These are phyloP conservation scores for Dendrocalamus latiflorus DNA, from an alignment of 202 grass and related monocot species.

Conservation along the genomic window DNA sequence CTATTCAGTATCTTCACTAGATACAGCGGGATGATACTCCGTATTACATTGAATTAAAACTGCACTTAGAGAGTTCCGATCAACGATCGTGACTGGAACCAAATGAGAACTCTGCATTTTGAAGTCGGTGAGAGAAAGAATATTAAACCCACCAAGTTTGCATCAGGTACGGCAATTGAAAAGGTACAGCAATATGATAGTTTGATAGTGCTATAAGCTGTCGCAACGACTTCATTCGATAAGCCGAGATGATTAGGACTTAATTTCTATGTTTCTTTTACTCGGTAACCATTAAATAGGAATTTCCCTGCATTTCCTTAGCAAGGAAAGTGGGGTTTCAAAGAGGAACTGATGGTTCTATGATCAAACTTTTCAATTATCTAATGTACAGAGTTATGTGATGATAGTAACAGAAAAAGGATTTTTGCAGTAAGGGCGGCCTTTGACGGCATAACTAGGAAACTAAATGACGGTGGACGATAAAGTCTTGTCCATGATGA, in stretches of 20 bases:
- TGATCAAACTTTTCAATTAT: background rate
- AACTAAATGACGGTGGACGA: background rate
- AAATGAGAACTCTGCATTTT: background rate
- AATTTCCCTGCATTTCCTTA: background rate
- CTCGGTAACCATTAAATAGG: background rate
- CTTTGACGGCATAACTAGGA: background rate
- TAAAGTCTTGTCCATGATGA: background rate
- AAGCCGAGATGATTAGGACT: constrained; percentile 3
- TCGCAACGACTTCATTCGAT: background rate
- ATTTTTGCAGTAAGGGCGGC: background rate
- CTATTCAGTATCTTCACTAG: background rate
- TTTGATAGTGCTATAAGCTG: constrained; percentile 9
- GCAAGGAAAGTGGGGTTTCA: background rate
- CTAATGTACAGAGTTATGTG: background rate
- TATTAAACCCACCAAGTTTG: constrained; percentile 14
- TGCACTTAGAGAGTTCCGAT: background rate
- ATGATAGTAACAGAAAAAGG: background rate
- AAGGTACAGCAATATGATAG: background rate
- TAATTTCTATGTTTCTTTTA: background rate
- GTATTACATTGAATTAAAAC: background rate
- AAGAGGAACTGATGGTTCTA: background rate
- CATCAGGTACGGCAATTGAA: constrained; percentile 38
- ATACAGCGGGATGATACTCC: background rate
- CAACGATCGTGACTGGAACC: background rate
- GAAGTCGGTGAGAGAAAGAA: constrained; percentile 14